Evolutionary conservation across 2,329 filamentous ascomycete genomes (phyloP).

Genomic region (Thelonectria blattea): DNA sequence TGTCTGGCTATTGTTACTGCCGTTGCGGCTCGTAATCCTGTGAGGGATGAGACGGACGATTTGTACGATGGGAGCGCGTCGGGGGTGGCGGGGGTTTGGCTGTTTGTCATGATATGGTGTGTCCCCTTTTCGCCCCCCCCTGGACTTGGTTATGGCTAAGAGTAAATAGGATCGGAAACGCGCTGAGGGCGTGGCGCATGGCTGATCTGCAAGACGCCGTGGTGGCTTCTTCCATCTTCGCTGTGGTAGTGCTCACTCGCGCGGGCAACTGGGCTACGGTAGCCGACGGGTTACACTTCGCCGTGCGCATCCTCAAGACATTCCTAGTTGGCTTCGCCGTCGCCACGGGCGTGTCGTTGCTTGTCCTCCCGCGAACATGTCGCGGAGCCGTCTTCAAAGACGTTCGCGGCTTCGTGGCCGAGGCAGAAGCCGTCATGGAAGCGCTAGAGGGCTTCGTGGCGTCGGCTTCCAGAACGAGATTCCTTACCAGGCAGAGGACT

Average conservation of each 20-base stretch:
- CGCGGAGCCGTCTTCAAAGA: constrained; percentile 18
- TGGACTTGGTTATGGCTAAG: background rate
- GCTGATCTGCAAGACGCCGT: constrained; percentile 20
- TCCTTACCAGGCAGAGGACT: constrained; percentile 12
- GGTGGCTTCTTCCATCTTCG: constrained; percentile 22
- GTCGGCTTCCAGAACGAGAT: constrained; percentile 8
- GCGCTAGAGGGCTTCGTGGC: constrained; percentile 7
- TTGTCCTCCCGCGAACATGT: constrained; percentile 20
- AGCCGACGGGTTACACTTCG: constrained; percentile 9
- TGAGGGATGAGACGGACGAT: constrained; percentile 2
- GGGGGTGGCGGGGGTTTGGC: constrained; percentile 18
- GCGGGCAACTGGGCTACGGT: constrained; percentile 14
- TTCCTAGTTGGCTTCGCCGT: constrained; percentile 19
- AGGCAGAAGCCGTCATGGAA: constrained; percentile 16
- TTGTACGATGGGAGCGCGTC: constrained; percentile 21
- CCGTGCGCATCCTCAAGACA: constrained; percentile 17
- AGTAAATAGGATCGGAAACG: constrained; percentile 16
- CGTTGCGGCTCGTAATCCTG: constrained; percentile 13
- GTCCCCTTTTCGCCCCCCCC: background rate
- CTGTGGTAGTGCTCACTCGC: constrained; percentile 18
- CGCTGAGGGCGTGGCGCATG: constrained; percentile 17
- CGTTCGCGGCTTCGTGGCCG: constrained; percentile 6
- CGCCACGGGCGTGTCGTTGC: constrained; percentile 18
- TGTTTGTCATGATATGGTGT: constrained; percentile 24
- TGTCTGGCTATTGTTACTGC: constrained; percentile 20